phyloP scores from a whole-genome alignment of 441 rosid genomes.

The Codiaeum variegatum region DNA sequence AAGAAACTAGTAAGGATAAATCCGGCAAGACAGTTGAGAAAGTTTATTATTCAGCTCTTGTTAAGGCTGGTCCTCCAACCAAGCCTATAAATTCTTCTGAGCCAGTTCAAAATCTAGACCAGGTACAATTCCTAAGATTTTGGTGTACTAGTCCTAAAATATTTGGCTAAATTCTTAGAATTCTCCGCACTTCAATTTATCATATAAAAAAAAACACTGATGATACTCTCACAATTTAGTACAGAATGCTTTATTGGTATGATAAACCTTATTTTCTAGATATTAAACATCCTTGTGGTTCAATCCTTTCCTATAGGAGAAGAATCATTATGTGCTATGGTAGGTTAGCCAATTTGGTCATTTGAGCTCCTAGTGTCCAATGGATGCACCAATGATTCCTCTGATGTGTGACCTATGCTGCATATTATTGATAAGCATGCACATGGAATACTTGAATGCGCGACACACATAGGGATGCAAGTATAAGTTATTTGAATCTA shows the following conservation, averaged over 20 bases:
- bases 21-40: conserved; percentile 47
- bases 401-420: neutral
- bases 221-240: neutral
- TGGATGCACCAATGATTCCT: neutral
- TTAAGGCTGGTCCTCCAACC: conserved; percentile 68
- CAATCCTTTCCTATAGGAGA: neutral
- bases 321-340: neutral
- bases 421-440: neutral
- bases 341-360: neutral
- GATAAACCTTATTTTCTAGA: neutral
- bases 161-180: conserved; percentile 18
- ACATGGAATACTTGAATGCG: neutral
- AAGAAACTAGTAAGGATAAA: conserved; percentile 50
- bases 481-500: neutral
- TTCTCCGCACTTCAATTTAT: conserved; percentile 18
- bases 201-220: neutral
- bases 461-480: neutral
- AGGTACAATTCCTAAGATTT: conserved; percentile 39
- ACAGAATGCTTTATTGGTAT: neutral
- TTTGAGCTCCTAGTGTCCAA: neutral
- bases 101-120: conserved; percentile 58
- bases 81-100: conserved; percentile 67
- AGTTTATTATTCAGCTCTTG: conserved; percentile 76
- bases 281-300: neutral
- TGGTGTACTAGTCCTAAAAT: conserved; percentile 28